These are phyloP conservation scores for Castanea crenata DNA, from an alignment of 306 rosid genomes.

Conservation along the genomic window DNA sequence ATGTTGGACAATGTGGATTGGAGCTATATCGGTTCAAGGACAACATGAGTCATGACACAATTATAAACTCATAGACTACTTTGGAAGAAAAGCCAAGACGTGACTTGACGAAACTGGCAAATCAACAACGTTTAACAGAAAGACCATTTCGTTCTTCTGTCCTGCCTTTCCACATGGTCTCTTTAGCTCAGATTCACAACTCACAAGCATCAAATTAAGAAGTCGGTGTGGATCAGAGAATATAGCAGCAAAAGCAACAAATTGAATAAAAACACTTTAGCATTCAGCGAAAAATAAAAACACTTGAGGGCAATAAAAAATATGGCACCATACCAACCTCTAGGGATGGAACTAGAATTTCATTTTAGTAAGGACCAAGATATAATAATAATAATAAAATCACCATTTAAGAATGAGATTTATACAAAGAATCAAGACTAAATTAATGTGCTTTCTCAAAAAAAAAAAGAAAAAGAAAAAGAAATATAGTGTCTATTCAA, in stretches of 20 bases:
- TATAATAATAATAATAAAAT: too few relatives aligned
- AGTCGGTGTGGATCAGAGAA: constrained; percentile 7
- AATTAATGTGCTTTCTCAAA: too few relatives aligned
- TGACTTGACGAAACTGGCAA: background rate
- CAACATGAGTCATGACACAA: background rate
- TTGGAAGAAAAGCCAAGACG: background rate
- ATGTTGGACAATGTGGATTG: too few relatives aligned
- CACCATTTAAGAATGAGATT: too few relatives aligned
- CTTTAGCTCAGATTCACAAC: constrained; percentile 14
- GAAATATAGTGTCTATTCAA: too few relatives aligned
- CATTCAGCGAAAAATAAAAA: too few relatives aligned
- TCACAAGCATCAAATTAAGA: background rate
- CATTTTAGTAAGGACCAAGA: too few relatives aligned
- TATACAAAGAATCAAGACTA: too few relatives aligned
- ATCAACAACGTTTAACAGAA: background rate
- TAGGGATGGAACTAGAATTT: too few relatives aligned
- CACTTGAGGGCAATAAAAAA: background rate
- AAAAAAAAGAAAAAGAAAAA: too few relatives aligned
- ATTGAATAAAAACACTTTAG: background rate
- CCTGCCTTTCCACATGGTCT: constrained; percentile 41
- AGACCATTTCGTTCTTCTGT: background rate
- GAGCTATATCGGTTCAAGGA: background rate
- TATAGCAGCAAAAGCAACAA: background rate
- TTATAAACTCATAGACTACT: background rate
- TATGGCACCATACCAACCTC: background rate